Evolutionary conservation across 345 rosid genomes (phyloP).

Genomic region (Toxicodendron radicans): DNA sequence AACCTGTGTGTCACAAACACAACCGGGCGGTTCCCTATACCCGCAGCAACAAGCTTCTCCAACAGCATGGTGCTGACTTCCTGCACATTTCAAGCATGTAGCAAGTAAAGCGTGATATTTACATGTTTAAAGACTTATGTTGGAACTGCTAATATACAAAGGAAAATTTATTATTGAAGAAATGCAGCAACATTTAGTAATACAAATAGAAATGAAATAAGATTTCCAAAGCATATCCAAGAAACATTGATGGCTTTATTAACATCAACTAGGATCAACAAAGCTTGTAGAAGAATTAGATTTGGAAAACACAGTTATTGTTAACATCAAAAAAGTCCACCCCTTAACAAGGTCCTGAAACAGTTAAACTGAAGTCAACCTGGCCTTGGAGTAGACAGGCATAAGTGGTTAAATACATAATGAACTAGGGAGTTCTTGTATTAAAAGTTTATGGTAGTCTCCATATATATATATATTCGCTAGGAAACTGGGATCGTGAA

Average conservation of each 20-base stretch:
- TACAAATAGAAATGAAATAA: neutral
- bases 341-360: neutral
- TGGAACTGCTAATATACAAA: neutral
- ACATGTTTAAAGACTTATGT: neutral
- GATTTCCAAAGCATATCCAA: neutral
- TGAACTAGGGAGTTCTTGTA: neutral
- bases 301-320: neutral
- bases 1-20: conserved; percentile 99
- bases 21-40: conserved; percentile 93
- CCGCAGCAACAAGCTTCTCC: conserved; percentile 80
- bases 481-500: neutral
- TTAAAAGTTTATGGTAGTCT: neutral
- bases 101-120: conserved; percentile 6
- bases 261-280: neutral
- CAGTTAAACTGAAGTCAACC: neutral
- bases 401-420: neutral
- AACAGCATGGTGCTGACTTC: conserved; percentile 87
- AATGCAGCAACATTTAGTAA: neutral
- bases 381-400: neutral
- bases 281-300: neutral
- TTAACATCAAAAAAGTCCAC: conserved; percentile 2
- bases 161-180: neutral
- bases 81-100: conserved; percentile 40
- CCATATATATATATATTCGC: neutral
- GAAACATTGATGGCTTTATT: conserved; percentile 1